Percentiles rank a stretch among this genome's conserved stretches.
Evolutionary conservation across 495 filamentous ascomycete species (phyloP).

Genomic region (Aspergillus coremiiformis): DNA sequence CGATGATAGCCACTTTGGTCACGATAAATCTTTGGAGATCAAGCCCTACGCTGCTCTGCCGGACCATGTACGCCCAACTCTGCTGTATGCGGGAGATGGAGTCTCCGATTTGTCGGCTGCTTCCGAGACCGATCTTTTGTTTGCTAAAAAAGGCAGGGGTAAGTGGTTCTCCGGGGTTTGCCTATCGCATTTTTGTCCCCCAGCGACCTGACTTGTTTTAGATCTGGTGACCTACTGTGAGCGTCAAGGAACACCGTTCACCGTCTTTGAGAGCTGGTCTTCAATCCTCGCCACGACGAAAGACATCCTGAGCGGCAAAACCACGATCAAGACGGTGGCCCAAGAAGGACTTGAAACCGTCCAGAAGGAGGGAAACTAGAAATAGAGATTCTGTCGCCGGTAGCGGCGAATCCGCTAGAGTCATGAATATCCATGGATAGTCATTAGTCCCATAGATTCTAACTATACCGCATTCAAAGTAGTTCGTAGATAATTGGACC

Average conservation of each 20-base stretch:
- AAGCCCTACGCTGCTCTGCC: slow-evolving; percentile 73
- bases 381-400: neutral
- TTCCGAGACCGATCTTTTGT: slow-evolving; percentile 78
- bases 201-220: slow-evolving; percentile 21
- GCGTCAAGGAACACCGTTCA: slow-evolving; percentile 70
- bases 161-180: slow-evolving; percentile 17
- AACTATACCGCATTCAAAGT: neutral
- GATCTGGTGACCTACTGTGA: slow-evolving; percentile 80
- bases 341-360: neutral
- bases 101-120: slow-evolving; percentile 85
- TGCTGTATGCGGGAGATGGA: slow-evolving; percentile 88
- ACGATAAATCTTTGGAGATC: slow-evolving; percentile 88
- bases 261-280: slow-evolving; percentile 69
- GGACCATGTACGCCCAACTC: slow-evolving; percentile 55
- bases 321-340: slow-evolving; percentile 26
- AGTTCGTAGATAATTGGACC: neutral
- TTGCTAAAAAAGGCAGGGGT: slow-evolving; percentile 87
- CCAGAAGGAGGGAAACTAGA: neutral
- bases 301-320: slow-evolving; percentile 59
- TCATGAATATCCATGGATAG: neutral
- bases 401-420: neutral
- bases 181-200: neutral
- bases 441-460: neutral
- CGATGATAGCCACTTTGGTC: slow-evolving; percentile 81
- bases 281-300: slow-evolving; percentile 66